Evolutionary conservation across 768 basidiomycete species (phyloP), one percentile per base, ranked within the genome.

Genomic region (Boletus pseudopeckii): DNA sequence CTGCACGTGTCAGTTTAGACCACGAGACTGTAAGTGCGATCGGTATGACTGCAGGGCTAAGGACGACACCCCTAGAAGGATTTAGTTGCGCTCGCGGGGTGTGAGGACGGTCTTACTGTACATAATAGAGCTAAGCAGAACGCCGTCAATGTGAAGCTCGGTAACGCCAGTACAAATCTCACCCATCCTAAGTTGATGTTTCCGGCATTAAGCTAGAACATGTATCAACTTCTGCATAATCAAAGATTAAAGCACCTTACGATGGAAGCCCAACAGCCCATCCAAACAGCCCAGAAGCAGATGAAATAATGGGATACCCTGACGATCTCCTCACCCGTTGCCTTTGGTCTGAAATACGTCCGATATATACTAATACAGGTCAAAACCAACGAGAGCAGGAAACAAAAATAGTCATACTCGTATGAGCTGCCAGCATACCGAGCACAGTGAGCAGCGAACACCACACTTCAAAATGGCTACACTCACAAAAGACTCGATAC

Each of bases 1-100:
- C 77, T 1, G 70, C 68, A 13, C 63, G 59, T 2, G 75, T 74
- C 15, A 80, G 60, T 55, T 78, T 79, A 33, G 72, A 70, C 77
- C 77, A 78, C 1, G 74, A 74, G 33, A 80, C 73, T 0, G 74
- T 78, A 34, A 79, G 65, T 4, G 64, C 75, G 47, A 80, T 77
- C 1, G 79, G 78, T 46, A 79, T 74, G n/a, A 80, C 79, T 1
- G 77, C 77, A 11, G 77, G 77, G 53, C 76, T 75, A 17, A 80
- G 74, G 15, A 78, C 64, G 7, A 77, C 76, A n/a, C 77, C 79
- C 68, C 79, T 79, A 49, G 3, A 46, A 17, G 11, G n/a, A 40
- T 17, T 46, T 20, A 45, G 48, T 46, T 33, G 17, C 43, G 28
- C 20, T 24, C 24, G 13, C 14, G 3, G 39, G 6, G 15, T 28